Conservation (phyloP, 1,284 basidiomycete genomes). For the Agaricales sp. region DNA sequence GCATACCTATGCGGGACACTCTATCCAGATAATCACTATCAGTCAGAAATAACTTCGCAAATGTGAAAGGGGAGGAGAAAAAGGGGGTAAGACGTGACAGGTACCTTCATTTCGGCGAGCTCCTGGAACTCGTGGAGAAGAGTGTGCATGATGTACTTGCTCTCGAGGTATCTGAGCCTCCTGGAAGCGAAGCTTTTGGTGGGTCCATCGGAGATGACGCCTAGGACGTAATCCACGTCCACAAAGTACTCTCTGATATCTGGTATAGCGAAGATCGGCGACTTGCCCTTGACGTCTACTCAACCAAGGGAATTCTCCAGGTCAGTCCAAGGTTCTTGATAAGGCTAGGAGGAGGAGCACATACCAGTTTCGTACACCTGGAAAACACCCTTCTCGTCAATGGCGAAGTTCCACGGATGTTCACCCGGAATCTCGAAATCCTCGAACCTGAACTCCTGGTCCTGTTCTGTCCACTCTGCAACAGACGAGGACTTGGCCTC, state of each 20-base stretch:
- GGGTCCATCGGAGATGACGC: constrained; percentile 87
- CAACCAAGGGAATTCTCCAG: too few relatives aligned
- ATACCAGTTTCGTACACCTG: constrained; percentile 56
- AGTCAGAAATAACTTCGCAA: too few relatives aligned
- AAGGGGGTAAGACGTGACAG: too few relatives aligned
- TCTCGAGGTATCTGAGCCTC: constrained; percentile 86
- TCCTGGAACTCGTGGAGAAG: constrained; percentile 94
- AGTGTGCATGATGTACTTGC: constrained; percentile 93
- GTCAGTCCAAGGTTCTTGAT: constrained; percentile 3
- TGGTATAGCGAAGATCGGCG: constrained; percentile 73
- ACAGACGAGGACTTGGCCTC: constrained; percentile 23
- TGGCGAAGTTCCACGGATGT: constrained; percentile 51
- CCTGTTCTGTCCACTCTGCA: constrained; percentile 15
- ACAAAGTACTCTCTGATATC: constrained; percentile 90
- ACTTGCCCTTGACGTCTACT: constrained; percentile 24
- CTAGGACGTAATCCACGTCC: constrained; percentile 87
- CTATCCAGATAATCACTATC: too few relatives aligned
- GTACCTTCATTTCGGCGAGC: constrained; percentile 93
- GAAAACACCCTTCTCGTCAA: constrained; percentile 84
- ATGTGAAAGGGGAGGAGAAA: too few relatives aligned
- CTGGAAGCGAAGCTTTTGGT: constrained; percentile 95
- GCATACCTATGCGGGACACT: constrained; percentile 61
- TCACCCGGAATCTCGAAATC: constrained; percentile 62
- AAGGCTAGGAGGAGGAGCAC: constrained; percentile 21
- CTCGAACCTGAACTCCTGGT: constrained; percentile 57